Base-by-base conservation (phyloP, 768 basidiomycete genomes). In the Mycena haematopus region DNA sequence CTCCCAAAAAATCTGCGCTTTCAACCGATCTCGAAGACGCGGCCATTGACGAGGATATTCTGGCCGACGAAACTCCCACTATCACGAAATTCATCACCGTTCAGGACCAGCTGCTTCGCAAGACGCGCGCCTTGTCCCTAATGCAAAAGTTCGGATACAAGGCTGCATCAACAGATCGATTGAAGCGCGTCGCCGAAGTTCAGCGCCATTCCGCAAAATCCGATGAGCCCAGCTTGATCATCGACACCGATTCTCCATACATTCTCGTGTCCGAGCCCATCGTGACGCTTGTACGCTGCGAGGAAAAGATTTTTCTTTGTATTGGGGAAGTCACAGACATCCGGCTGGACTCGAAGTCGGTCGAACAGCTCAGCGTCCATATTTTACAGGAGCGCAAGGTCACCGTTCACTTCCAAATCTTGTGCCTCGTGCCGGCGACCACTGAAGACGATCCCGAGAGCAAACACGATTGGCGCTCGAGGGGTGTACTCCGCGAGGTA, bases 291-390 rank as follows among this genome's bases (percentile, higher is more conserved):
- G 22, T 76, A 6, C 55, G 45, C 6, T 69, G 55, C 22, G 70
- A 74, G 3, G 58, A 67, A 6, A 35, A 69, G 21, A 15, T 73
- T 17, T 4, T 52, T 42, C 4, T 70, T 0, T 68, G 69, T 25
- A 56, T 77, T 24, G 74, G 70, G 0, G 70, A 76, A 42, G 67
- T 76, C 2, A 72, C 68, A 22, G 65, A 65, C 7, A 56, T 77
- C 3, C 61, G 56, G n/a, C 25, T 74, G 11, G 67, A 73, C 49
- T 65, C 65, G 0, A 27, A 63, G 22, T 38, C 68, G 24, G 60
- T 68, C 1, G 63, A 66, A 1, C 42, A 63, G 7, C 19, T 75
- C 17, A 17, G 6, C 10, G 31, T 70, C 4, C 62, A 71, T 5
- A 55, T 70, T 46, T 60, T 74, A 10, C 2, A 10, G 1, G 74